phyloP scores from a whole-genome alignment of 2,329 filamentous ascomycete genomes.

The Talaromyces sp. region DNA sequence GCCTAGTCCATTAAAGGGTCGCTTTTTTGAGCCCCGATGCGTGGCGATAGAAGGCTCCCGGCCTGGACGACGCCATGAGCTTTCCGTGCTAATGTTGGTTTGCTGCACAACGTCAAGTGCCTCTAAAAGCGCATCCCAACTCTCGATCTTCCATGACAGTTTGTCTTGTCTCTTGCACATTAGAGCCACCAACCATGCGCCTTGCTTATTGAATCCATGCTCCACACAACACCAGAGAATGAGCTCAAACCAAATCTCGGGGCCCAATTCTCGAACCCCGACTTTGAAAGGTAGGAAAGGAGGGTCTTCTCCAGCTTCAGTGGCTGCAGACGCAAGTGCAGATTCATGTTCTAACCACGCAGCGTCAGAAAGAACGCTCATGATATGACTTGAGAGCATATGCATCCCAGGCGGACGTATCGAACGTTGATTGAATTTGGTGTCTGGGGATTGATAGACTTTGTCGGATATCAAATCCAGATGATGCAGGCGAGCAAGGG shows the following conservation, averaged over 20 bases:
- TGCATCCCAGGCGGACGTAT: conserved; percentile 49
- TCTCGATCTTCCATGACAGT: conserved; percentile 44
- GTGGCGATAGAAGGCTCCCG: conserved; percentile 16
- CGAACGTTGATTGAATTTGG: conserved; percentile 30
- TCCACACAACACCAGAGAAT: conserved; percentile 56
- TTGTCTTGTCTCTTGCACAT: conserved; percentile 32
- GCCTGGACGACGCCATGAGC: conserved; percentile 40
- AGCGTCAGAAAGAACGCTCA: conserved; percentile 51
- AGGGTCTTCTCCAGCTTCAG: conserved; percentile 40
- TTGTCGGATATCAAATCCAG: conserved; percentile 45
- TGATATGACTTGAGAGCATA: conserved; percentile 48
- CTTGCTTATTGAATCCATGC: conserved; percentile 46
- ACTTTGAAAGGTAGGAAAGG: conserved; percentile 45
- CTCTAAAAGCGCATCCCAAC: conserved; percentile 40
- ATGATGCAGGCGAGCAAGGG: conserved; percentile 51
- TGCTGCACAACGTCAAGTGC: conserved; percentile 31
- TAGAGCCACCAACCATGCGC: conserved; percentile 41
- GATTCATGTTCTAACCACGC: conserved; percentile 48
- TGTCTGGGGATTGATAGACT: conserved; percentile 45
- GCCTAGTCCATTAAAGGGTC: conserved; percentile 45
- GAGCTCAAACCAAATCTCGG: conserved; percentile 54
- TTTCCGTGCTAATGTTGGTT: conserved; percentile 39
- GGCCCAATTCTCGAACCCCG: conserved; percentile 47
- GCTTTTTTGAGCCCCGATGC: conserved; percentile 18
- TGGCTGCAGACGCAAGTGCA: conserved; percentile 39